phyloP scores from a whole-genome alignment of 352 stramenopile genomes.

The Phytopythium boreale region DNA sequence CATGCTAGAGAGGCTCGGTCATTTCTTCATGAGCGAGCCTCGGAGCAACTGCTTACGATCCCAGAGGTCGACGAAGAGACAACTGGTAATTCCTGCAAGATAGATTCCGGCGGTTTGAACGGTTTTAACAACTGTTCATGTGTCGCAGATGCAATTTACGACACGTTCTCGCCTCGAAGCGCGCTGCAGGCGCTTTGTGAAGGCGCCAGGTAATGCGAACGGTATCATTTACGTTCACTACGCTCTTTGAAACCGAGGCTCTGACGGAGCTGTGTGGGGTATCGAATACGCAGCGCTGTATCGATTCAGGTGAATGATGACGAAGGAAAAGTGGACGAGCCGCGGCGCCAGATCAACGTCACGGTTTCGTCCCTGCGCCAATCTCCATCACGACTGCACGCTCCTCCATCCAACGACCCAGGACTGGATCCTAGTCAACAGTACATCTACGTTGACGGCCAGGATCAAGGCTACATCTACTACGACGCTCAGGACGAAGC shows the following conservation, averaged over 20 bases:
- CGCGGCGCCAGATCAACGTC: not conserved
- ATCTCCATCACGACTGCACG: not conserved
- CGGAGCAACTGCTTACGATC: slow-evolving; percentile 29
- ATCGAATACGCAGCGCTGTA: not conserved
- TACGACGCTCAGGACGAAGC: not conserved
- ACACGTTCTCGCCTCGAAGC: slow-evolving; percentile 59
- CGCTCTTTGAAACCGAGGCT: not conserved
- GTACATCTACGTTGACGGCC: not conserved
- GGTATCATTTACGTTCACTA: not conserved
- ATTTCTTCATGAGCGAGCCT: slow-evolving; percentile 50
- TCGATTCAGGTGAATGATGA: not conserved
- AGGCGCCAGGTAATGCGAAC: slow-evolving; percentile 30
- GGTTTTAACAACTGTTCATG: not conserved
- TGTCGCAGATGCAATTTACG: slow-evolving; percentile 43
- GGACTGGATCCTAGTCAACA: not conserved
- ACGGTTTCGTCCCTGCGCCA: not conserved
- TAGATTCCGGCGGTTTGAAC: not conserved
- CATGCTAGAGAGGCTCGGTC: slow-evolving; percentile 50
- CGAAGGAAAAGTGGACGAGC: not conserved
- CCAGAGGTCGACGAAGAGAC: slow-evolving; percentile 35
- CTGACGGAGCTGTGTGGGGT: not conserved
- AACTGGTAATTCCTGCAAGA: no score
- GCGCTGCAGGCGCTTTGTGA: slow-evolving; percentile 38
- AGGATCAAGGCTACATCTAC: not conserved
- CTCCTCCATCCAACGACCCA: not conserved